Percentiles rank a stretch among this genome's conserved stretches.
phyloP scores from a whole-genome alignment of 257 asterid genomes.

The Solanum sparsipilum region DNA sequence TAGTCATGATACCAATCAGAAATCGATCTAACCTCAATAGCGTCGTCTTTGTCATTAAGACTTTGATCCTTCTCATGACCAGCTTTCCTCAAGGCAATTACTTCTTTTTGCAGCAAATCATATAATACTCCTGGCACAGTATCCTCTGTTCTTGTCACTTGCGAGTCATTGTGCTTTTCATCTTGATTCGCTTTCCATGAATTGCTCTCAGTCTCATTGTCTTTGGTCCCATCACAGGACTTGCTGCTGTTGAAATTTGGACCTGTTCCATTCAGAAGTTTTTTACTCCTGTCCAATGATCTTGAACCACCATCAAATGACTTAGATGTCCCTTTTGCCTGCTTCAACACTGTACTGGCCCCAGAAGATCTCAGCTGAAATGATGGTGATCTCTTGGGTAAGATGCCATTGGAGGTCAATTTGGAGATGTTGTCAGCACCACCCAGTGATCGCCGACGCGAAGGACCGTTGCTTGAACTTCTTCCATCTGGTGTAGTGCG shows the following conservation, averaged over 20 bases:
- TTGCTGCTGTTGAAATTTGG: conserved; percentile 82
- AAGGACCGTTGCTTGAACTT: conserved; percentile 60
- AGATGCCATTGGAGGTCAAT: conserved; percentile 66
- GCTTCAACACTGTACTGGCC: conserved; percentile 78
- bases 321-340: conserved; percentile 96
- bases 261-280: conserved; percentile 76
- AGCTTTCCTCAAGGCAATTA: conserved; percentile 77
- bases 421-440: conserved; percentile 85
- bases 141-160: conserved; percentile 57
- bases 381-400: conserved; percentile 91
- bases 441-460: conserved; percentile 90
- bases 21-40: conserved; percentile 59
- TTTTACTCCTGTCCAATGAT: conserved; percentile 71
- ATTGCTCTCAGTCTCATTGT: conserved; percentile 41
- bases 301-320: conserved; percentile 97
- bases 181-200: conserved; percentile 61
- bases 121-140: conserved; percentile 72
- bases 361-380: conserved; percentile 83
- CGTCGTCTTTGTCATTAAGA: conserved; percentile 96
- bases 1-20: not conserved
- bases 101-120: conserved; percentile 86
- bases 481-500: conserved; percentile 65
- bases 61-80: conserved; percentile 92
- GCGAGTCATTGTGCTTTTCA: conserved; percentile 49
- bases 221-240: conserved; percentile 85